phyloP scores from a whole-genome alignment of 2,329 filamentous ascomycete genomes.

The Colletotrichum musicola region DNA sequence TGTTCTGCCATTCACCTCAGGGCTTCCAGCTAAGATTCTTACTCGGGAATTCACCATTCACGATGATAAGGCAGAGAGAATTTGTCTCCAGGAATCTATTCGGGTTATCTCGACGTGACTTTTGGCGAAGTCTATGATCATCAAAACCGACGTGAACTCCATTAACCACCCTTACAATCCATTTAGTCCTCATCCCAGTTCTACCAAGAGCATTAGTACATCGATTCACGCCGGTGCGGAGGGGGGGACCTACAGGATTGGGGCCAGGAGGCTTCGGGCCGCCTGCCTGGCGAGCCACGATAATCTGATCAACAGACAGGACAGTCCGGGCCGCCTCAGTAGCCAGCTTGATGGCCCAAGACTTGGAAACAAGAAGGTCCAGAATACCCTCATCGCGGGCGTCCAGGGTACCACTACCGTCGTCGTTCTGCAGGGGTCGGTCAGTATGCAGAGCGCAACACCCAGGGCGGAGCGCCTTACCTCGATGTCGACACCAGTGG shows the following conservation, averaged over 20 bases:
- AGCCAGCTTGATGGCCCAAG: constrained; percentile 96
- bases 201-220: constrained; percentile 51
- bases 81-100: constrained; percentile 37
- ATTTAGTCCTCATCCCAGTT: constrained; percentile 75
- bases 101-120: constrained; percentile 40
- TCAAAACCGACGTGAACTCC: constrained; percentile 39
- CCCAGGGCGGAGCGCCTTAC: constrained; percentile 53
- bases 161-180: constrained; percentile 30
- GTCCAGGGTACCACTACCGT: constrained; percentile 85
- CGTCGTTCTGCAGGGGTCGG: constrained; percentile 70
- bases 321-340: constrained; percentile 95
- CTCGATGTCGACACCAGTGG: constrained; percentile 94
- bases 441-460: neutral
- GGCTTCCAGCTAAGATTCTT: neutral
- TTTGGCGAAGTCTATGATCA: constrained; percentile 39
- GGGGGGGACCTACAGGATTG: constrained; percentile 72
- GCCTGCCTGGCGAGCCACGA: constrained; percentile 96
- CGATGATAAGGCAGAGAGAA: neutral
- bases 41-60: neutral
- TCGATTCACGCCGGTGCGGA: neutral
- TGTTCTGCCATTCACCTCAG: neutral
- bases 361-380: constrained; percentile 91
- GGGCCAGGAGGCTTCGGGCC: constrained; percentile 96
- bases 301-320: constrained; percentile 97
- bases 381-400: constrained; percentile 90